Conservation (phyloP, 129 eudicot species). For the Tagetes patula region DNA sequence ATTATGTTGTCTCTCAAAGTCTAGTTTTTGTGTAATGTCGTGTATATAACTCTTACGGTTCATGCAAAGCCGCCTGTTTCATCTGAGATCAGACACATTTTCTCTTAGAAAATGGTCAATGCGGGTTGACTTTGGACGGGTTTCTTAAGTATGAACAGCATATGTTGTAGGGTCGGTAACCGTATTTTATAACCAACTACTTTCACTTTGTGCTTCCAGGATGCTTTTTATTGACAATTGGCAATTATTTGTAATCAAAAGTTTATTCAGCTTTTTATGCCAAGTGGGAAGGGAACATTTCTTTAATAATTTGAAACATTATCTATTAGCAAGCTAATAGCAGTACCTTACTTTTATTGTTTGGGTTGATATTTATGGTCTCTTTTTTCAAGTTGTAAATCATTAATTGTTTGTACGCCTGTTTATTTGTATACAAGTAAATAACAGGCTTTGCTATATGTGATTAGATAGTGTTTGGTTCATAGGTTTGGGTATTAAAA, state of each 20-base stretch:
- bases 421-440: too few relatives aligned
- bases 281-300: neutral
- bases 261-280: neutral
- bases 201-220: slow-evolving; percentile 22
- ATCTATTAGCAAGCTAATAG: slow-evolving; percentile 14
- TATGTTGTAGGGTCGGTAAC: too few relatives aligned
- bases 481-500: neutral
- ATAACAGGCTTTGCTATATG: neutral
- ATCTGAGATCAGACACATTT: neutral
- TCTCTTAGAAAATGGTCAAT: neutral
- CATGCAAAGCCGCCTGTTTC: neutral
- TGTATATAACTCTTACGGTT: slow-evolving; percentile 3
- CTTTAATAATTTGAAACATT: slow-evolving; percentile 16
- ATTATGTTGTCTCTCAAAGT: neutral
- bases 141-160: neutral
- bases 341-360: neutral
- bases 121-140: neutral
- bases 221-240: slow-evolving; percentile 28
- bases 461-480: neutral
- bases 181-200: slow-evolving; percentile 5
- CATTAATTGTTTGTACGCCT: too few relatives aligned
- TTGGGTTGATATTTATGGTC: neutral
- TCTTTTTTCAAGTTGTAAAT: neutral
- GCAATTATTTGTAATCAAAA: slow-evolving; percentile 5
- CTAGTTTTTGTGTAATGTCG: neutral